phyloP scores from a whole-genome alignment of 345 rosid genomes.

The Noccaea caerulescens region DNA sequence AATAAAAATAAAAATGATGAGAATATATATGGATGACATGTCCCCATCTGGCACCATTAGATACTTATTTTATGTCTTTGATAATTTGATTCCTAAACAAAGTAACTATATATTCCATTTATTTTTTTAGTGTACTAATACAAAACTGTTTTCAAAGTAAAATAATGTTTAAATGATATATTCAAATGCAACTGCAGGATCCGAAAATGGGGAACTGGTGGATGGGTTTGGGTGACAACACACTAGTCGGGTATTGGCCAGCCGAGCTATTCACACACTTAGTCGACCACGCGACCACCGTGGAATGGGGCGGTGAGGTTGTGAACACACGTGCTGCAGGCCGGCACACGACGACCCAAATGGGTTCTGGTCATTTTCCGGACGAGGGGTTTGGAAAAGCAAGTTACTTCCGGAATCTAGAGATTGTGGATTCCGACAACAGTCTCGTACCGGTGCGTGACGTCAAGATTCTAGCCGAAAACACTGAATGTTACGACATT shows the following conservation, averaged over 20 bases:
- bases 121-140: too few species aligned
- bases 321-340: constrained; percentile 87
- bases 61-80: too few species aligned
- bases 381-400: constrained; percentile 87
- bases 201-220: constrained; percentile 95
- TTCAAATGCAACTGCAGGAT: constrained; percentile 52
- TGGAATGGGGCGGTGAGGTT: constrained; percentile 98
- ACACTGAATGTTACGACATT: constrained; percentile 88
- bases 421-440: constrained; percentile 87
- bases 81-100: too few species aligned
- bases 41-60: too few species aligned
- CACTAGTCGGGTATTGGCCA: constrained; percentile 95
- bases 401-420: constrained; percentile 85
- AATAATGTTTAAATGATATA: background rate
- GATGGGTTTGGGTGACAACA: constrained; percentile 92
- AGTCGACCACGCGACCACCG: constrained; percentile 86
- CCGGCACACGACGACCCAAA: constrained; percentile 83
- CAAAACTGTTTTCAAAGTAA: background rate
- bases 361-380: constrained; percentile 96
- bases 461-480: constrained; percentile 80
- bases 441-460: constrained; percentile 67
- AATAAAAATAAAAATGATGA: too few species aligned
- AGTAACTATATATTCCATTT: too few species aligned
- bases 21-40: too few species aligned
- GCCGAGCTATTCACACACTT: constrained; percentile 91